phyloP scores from a whole-genome alignment of 2,329 filamentous ascomycete genomes.

The Elsinoe fawcettii region DNA sequence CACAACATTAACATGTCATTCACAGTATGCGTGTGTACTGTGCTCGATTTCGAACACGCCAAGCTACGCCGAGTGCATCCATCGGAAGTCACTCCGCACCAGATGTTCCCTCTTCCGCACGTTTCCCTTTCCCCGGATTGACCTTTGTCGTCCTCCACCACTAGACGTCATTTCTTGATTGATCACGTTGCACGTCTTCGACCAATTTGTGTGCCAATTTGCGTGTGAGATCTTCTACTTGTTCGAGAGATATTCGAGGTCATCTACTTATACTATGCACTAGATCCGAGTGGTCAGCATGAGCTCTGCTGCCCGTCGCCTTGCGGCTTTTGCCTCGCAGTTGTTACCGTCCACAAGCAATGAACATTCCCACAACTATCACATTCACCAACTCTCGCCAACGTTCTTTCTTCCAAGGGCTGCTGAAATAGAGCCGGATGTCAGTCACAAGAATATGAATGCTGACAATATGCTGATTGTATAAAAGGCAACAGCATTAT shows the following conservation, averaged over 20 bases:
- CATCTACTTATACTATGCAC: too few relatives aligned
- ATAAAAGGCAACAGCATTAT: slow-evolving; percentile 64
- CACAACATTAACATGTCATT: neutral
- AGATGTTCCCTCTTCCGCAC: neutral
- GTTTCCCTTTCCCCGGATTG: slow-evolving; percentile 10
- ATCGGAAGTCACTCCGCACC: neutral
- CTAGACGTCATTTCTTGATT: slow-evolving; percentile 1
- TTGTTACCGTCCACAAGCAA: slow-evolving; percentile 29
- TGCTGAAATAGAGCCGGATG: slow-evolving; percentile 76
- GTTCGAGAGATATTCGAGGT: neutral
- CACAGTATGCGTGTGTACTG: neutral
- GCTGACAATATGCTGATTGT: neutral
- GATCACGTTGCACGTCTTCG: neutral
- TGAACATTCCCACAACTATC: slow-evolving; percentile 41
- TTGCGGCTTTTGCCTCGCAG: slow-evolving; percentile 47
- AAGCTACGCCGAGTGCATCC: neutral
- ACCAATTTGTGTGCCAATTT: neutral
- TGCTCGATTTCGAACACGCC: neutral
- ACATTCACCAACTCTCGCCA: slow-evolving; percentile 74
- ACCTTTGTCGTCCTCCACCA: neutral
- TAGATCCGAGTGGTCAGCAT: slow-evolving; percentile 42
- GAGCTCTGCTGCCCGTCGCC: slow-evolving; percentile 56
- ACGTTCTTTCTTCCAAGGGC: slow-evolving; percentile 82
- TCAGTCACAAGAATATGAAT: slow-evolving; percentile 26
- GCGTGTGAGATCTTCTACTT: neutral